Percentiles rank a stretch among this genome's conserved stretches.
phyloP scores from a whole-genome alignment of 257 asterid species.

The Nicotiana benthamiana region DNA sequence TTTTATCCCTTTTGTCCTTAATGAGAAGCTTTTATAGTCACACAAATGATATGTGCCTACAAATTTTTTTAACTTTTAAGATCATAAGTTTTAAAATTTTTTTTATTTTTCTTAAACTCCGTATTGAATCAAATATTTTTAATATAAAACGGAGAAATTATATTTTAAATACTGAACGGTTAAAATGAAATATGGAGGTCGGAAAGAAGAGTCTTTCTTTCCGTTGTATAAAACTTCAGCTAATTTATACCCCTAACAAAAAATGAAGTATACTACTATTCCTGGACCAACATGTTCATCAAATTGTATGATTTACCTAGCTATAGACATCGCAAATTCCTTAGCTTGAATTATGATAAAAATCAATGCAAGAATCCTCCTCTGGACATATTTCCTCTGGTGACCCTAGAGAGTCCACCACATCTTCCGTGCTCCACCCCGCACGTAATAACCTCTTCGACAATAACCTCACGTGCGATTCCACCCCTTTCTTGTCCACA shows the following conservation, averaged over 20 bases:
- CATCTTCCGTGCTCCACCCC: slow-evolving; percentile 87
- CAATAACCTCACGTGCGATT: slow-evolving; percentile 37
- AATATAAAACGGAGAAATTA: too few relatives aligned
- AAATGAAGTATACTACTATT: background rate
- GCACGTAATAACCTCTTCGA: slow-evolving; percentile 48
- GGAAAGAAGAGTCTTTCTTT: too few relatives aligned
- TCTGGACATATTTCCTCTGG: slow-evolving; percentile 14
- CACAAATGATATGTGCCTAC: too few relatives aligned
- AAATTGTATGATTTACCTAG: background rate
- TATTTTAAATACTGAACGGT: background rate
- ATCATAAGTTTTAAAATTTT: too few relatives aligned
- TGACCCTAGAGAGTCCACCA: slow-evolving; percentile 59
- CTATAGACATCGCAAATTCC: background rate
- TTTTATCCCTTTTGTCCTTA: too few relatives aligned
- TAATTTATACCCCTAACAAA: background rate
- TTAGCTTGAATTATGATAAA: slow-evolving; percentile 6
- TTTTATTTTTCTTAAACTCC: too few relatives aligned
- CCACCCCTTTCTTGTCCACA: slow-evolving; percentile 16
- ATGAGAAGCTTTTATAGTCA: too few relatives aligned
- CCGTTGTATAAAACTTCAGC: background rate
- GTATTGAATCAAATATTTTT: too few relatives aligned
- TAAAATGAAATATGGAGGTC: background rate
- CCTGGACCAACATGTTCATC: background rate
- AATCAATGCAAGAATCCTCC: slow-evolving; percentile 43
- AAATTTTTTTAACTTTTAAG: too few relatives aligned